A percentile compares a stretch with the other conserved stretches of the same genome.
These are phyloP conservation scores for Ettlia oleoabundans DNA, from an alignment of 139 green algal species.

Conservation along the genomic window DNA sequence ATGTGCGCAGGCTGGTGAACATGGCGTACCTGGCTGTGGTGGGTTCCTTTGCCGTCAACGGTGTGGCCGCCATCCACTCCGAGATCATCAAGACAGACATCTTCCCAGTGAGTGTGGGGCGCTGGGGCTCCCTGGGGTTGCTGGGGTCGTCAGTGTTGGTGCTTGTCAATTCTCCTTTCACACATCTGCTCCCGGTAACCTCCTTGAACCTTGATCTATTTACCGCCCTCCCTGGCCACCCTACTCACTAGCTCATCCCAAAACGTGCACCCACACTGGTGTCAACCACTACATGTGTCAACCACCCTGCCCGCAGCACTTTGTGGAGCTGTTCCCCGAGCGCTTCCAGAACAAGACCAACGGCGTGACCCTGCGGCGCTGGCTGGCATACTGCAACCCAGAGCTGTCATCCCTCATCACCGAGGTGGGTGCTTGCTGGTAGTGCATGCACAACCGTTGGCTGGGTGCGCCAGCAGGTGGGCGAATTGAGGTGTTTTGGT, in stretches of 20 bases:
- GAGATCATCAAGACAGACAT: slow-evolving; percentile 96
- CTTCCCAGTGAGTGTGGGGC: slow-evolving; percentile 63
- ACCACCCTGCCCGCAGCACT: slow-evolving; percentile 59
- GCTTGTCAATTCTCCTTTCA: too few species aligned
- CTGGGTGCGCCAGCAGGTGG: too few species aligned
- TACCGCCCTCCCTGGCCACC: too few species aligned
- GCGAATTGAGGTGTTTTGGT: too few species aligned
- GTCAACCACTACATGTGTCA: not conserved
- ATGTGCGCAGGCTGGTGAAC: slow-evolving; percentile 80
- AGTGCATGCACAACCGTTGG: too few species aligned
- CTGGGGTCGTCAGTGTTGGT: too few species aligned
- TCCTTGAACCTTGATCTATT: not conserved
- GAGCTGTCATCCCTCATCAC: slow-evolving; percentile 71
- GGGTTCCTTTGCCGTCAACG: slow-evolving; percentile 89
- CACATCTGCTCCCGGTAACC: too few species aligned
- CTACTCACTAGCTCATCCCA: too few species aligned
- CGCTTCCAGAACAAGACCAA: slow-evolving; percentile 99
- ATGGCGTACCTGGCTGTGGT: slow-evolving; percentile 98
- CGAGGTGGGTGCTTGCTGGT: slow-evolving; percentile 42
- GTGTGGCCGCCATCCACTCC: slow-evolving; percentile 94
- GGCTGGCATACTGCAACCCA: slow-evolving; percentile 91
- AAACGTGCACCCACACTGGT: not conserved
- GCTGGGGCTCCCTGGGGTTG: too few species aligned
- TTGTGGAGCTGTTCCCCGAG: slow-evolving; percentile 77
- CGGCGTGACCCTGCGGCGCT: slow-evolving; percentile 96